Evolutionary conservation across 192 early-diverging fungal genomes (phyloP), one percentile per base, ranked within the genome.

Genomic region (Linnemannia elongata): DNA sequence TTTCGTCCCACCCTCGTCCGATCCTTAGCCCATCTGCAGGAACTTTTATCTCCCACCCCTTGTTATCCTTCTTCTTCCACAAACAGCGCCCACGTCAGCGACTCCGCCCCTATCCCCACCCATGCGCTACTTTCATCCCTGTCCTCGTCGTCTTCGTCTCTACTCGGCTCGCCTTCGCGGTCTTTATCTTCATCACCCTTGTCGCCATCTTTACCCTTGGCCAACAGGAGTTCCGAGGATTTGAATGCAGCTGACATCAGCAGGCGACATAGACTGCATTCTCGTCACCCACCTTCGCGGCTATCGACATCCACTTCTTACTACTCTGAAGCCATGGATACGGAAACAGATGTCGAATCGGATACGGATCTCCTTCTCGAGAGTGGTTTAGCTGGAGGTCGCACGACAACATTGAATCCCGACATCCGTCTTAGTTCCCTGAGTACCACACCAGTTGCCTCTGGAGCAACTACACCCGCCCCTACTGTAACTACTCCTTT

Each of bases 1-100:
- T 75, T 81, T 57, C 85, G 75, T 24, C 80, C 80, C 8, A 79
- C 75, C 27, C 15, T 63, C 4, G 42, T 87, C 38, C 75, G 38
- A 15, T 87, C 85, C 6, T 47, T 87, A 15, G 69, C 69, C 7
- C 79, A 87, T 15, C 47, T 87, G 22, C 38, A 71, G 24, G 79
- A 77, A 1, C 76, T 87, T 13, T 38, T 81, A 38, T 49, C 70
- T 17, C 27, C 35, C 33, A 30, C 33, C 35, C 47, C 66, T 2
- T 66, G 36, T 35, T 47, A 15, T 30, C 20, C 76, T 18, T 18
- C n/a, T 57, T 45, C 36, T 35, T 27, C 35, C 49, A 60, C 36
- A 33, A n/a, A 52, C 30, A 24, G 20, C 24, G 8, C 7, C 49
- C 41, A 41, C 54, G 13, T 39, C 42, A 36, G 30, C 60, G 30